These are phyloP conservation scores for Aureobasidium subglaciale DNA, from an alignment of 2,329 filamentous ascomycete species.

Conservation along the genomic window DNA sequence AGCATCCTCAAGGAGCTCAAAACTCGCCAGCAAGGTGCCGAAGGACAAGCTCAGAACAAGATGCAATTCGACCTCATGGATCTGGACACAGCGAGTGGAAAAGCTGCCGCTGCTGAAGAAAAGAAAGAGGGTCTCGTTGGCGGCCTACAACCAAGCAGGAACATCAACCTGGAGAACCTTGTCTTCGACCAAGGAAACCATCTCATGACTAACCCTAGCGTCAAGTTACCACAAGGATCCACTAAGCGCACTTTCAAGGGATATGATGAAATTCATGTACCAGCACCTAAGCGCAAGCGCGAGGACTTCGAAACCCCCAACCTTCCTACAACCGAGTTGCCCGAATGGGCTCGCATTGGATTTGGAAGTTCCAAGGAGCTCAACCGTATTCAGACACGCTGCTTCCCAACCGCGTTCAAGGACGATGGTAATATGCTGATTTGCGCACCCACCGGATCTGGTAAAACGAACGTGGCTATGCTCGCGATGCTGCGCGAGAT, in stretches of 20 bases:
- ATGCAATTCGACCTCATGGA: slow-evolving; percentile 84
- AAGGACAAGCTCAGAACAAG: slow-evolving; percentile 57
- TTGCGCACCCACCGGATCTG: slow-evolving; percentile 92
- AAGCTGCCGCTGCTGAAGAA: slow-evolving; percentile 39
- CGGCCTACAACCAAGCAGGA: slow-evolving; percentile 74
- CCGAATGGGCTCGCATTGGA: slow-evolving; percentile 81
- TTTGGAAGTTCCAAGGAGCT: slow-evolving; percentile 82
- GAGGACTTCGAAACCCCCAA: slow-evolving; percentile 69
- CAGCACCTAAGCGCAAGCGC: slow-evolving; percentile 78
- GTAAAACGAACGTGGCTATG: slow-evolving; percentile 99
- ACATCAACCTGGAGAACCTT: slow-evolving; percentile 91
- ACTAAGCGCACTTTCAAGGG: slow-evolving; percentile 95
- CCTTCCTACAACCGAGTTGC: slow-evolving; percentile 79
- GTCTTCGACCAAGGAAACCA: slow-evolving; percentile 98
- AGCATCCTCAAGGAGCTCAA: slow-evolving; percentile 82
- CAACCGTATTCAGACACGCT: slow-evolving; percentile 93
- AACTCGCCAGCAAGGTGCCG: slow-evolving; percentile 57
- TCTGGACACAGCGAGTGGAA: slow-evolving; percentile 46
- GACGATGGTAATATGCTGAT: slow-evolving; percentile 97
- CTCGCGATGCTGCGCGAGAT: slow-evolving; percentile 92
- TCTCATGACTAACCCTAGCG: slow-evolving; percentile 98
- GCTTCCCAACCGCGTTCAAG: slow-evolving; percentile 82
- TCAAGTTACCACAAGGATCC: slow-evolving; percentile 86
- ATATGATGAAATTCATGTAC: slow-evolving; percentile 97
- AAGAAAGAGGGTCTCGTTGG: slow-evolving; percentile 66